A percentile compares a stretch with the other conserved stretches of the same genome.
These are phyloP conservation scores for Chenopodium quinoa DNA, from an alignment of 148 eudicot species.

Conservation along the genomic window DNA sequence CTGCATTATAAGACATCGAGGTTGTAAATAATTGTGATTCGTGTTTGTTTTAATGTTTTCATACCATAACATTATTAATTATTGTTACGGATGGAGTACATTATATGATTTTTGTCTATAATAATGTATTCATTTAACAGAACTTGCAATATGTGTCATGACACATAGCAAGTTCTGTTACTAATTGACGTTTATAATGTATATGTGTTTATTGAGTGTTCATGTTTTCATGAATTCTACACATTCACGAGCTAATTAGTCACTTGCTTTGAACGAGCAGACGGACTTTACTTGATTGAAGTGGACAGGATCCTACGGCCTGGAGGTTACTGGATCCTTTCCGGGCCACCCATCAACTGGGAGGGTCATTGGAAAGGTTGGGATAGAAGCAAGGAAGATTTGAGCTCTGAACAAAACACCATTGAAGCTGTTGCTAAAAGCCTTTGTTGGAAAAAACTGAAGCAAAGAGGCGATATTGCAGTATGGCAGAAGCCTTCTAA, in stretches of 20 bases:
- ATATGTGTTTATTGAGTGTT: too few species aligned
- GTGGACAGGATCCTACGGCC: constrained; percentile 61
- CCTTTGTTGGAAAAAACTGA: constrained; percentile 58
- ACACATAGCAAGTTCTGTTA: too few species aligned
- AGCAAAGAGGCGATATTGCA: constrained; percentile 45
- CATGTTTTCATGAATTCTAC: too few species aligned
- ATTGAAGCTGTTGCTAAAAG: constrained; percentile 47
- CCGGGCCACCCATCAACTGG: constrained; percentile 71
- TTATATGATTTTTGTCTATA: too few species aligned
- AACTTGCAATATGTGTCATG: too few species aligned
- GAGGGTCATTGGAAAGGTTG: constrained; percentile 48
- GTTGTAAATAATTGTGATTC: too few species aligned
- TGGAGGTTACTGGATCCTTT: constrained; percentile 71
- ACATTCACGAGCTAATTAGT: neutral
- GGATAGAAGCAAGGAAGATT: constrained; percentile 40
- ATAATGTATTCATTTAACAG: too few species aligned
- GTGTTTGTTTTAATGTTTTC: too few species aligned
- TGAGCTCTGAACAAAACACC: constrained; percentile 35
- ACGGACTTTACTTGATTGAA: constrained; percentile 57
- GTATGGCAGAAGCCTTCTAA: constrained; percentile 54
- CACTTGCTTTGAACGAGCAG: constrained; percentile 28
- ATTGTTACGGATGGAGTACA: too few species aligned
- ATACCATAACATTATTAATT: too few species aligned
- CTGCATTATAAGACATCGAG: too few species aligned
- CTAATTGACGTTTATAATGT: too few species aligned